Percentiles rank a stretch among this genome's conserved stretches.
Evolutionary conservation across 768 basidiomycete species (phyloP).

Genomic region (Multifurca ochricompacta): DNA sequence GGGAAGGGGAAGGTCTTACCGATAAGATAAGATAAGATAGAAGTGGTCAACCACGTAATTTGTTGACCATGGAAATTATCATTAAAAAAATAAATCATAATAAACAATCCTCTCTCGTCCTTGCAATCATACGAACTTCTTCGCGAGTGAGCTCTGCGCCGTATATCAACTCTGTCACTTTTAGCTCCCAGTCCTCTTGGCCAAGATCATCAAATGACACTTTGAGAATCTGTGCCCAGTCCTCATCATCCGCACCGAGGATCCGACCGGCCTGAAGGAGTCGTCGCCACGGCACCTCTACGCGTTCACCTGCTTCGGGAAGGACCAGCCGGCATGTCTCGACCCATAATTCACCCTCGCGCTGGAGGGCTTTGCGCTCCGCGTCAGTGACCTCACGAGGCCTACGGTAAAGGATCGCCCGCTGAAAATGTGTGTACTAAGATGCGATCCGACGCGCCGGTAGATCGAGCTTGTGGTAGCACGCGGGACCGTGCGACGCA

Average conservation of each 20-base stretch:
- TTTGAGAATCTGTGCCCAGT: slow-evolving; percentile 13
- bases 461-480: slow-evolving; percentile 57
- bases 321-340: slow-evolving; percentile 66
- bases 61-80: too few relatives aligned
- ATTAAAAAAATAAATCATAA: too few relatives aligned
- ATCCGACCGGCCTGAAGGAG: slow-evolving; percentile 65
- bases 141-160: slow-evolving; percentile 54
- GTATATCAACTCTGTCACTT: slow-evolving; percentile 45
- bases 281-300: slow-evolving; percentile 71
- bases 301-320: slow-evolving; percentile 40
- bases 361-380: slow-evolving; percentile 55
- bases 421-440: slow-evolving; percentile 78
- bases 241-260: slow-evolving; percentile 44
- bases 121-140: slow-evolving; percentile 52
- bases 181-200: slow-evolving; percentile 46
- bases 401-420: slow-evolving; percentile 73
- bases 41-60: too few relatives aligned
- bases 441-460: slow-evolving; percentile 57
- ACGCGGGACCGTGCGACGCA: slow-evolving; percentile 57
- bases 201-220: background rate
- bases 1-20: too few relatives aligned
- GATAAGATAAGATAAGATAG: too few relatives aligned
- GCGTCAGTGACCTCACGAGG: slow-evolving; percentile 45
- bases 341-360: slow-evolving; percentile 78
- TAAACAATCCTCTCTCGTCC: slow-evolving; percentile 35